phyloP scores from a whole-genome alignment of 2,329 filamentous ascomycete species.

The Monosporascus ibericus region DNA sequence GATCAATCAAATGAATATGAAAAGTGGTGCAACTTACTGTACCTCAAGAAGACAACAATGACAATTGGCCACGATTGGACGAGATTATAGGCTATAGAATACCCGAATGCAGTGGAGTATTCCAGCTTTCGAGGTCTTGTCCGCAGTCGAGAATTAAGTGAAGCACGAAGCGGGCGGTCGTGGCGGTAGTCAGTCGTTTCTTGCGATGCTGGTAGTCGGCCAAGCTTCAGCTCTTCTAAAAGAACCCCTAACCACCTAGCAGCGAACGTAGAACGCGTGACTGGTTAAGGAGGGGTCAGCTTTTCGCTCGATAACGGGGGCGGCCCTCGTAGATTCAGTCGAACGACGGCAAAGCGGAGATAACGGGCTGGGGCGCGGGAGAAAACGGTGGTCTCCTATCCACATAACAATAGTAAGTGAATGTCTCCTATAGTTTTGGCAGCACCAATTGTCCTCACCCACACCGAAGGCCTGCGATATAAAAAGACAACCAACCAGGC shows the following conservation, averaged over 20 bases:
- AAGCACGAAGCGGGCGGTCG: not conserved
- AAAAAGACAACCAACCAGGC: too few species aligned
- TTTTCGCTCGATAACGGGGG: constrained; percentile 6
- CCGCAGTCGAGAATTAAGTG: not conserved
- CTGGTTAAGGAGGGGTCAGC: constrained; percentile 11
- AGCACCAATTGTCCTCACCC: not conserved
- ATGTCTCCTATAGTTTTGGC: not conserved
- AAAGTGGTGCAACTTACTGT: not conserved
- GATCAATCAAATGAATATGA: not conserved
- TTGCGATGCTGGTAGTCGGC: not conserved
- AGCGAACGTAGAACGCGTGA: too few species aligned
- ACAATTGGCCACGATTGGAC: not conserved
- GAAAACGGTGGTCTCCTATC: too few species aligned
- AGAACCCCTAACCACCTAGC: too few species aligned
- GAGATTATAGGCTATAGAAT: not conserved
- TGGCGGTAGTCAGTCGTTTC: not conserved
- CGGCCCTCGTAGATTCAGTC: not conserved
- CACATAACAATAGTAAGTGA: not conserved
- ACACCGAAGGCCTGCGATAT: too few species aligned
- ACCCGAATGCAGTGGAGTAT: not conserved
- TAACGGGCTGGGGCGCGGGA: not conserved
- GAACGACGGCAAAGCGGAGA: constrained; percentile 5
- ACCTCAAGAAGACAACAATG: not conserved
- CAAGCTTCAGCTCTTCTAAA: not conserved
- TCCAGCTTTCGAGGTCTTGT: not conserved